Evolutionary conservation across 2,329 filamentous ascomycete genomes (phyloP).

Genomic region (Aspergillus bombycis): DNA sequence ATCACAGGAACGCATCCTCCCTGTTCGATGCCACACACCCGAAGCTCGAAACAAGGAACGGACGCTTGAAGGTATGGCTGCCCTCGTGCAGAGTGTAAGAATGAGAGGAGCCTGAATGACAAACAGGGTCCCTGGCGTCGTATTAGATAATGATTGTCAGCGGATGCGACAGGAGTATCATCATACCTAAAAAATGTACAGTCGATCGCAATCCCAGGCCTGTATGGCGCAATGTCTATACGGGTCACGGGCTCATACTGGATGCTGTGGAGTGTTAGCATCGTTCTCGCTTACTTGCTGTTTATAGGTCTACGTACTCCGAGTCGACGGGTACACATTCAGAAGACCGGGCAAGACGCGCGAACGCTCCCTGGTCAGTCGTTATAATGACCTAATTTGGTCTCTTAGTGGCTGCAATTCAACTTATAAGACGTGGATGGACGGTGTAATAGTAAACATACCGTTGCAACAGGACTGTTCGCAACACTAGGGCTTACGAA

Average conservation of each 20-base stretch:
- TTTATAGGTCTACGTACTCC: not conserved
- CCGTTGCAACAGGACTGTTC: not conserved
- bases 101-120: not conserved
- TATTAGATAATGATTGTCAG: not conserved
- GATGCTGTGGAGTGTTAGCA: not conserved
- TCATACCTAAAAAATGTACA: not conserved
- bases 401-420: not conserved
- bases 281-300: not conserved
- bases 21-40: not conserved
- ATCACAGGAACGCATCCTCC: not conserved
- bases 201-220: not conserved
- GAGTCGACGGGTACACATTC: not conserved
- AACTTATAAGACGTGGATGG: not conserved
- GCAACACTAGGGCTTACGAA: not conserved
- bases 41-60: not conserved
- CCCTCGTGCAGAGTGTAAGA: not conserved
- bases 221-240: not conserved
- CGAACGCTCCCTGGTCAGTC: not conserved
- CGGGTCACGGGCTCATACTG: not conserved
- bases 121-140: not conserved
- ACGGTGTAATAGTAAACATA: not conserved
- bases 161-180: not conserved
- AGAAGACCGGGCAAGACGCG: not conserved
- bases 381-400: not conserved
- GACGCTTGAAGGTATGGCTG: not conserved